Evolutionary conservation across 2,329 filamentous ascomycete species (phyloP).

Genomic region (Metarhizium robertsii): DNA sequence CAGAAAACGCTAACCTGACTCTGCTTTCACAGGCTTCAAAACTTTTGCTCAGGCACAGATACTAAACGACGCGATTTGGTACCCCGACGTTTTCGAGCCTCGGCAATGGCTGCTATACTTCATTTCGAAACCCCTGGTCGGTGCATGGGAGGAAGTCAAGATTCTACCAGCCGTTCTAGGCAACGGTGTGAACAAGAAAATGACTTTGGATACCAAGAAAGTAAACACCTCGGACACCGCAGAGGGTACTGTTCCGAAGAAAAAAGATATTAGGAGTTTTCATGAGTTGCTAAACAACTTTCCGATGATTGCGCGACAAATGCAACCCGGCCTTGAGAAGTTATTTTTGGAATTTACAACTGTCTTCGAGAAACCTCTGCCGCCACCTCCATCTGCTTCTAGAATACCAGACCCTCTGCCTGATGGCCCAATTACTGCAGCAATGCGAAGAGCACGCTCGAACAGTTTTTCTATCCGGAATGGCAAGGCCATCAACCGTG

Average conservation of each 20-base stretch:
- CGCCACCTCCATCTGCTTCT: slow-evolving; percentile 57
- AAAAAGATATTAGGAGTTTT: slow-evolving; percentile 89
- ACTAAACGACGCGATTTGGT: slow-evolving; percentile 76
- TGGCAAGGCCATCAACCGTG: slow-evolving; percentile 21
- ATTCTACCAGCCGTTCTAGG: slow-evolving; percentile 57
- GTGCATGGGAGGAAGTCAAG: slow-evolving; percentile 67
- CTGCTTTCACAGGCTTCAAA: slow-evolving; percentile 63
- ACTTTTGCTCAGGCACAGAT: slow-evolving; percentile 81
- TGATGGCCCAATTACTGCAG: slow-evolving; percentile 45
- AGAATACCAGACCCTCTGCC: slow-evolving; percentile 50
- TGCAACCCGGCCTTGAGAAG: slow-evolving; percentile 85
- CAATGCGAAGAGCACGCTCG: slow-evolving; percentile 46
- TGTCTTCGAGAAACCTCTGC: slow-evolving; percentile 76
- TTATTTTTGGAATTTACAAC: slow-evolving; percentile 83
- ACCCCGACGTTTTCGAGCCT: slow-evolving; percentile 78
- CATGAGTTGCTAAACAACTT: slow-evolving; percentile 84
- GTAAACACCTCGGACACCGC: slow-evolving; percentile 27
- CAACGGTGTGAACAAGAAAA: slow-evolving; percentile 31
- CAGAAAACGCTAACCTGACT: slow-evolving; percentile 12
- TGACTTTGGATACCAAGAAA: slow-evolving; percentile 27
- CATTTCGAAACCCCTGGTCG: slow-evolving; percentile 81
- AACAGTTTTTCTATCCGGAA: slow-evolving; percentile 32
- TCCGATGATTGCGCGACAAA: slow-evolving; percentile 90
- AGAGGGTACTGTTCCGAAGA: slow-evolving; percentile 40
- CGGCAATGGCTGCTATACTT: slow-evolving; percentile 96